These are phyloP conservation scores for Avena sativa DNA, from an alignment of 176 grass and related monocot genomes.

Conservation along the genomic window DNA sequence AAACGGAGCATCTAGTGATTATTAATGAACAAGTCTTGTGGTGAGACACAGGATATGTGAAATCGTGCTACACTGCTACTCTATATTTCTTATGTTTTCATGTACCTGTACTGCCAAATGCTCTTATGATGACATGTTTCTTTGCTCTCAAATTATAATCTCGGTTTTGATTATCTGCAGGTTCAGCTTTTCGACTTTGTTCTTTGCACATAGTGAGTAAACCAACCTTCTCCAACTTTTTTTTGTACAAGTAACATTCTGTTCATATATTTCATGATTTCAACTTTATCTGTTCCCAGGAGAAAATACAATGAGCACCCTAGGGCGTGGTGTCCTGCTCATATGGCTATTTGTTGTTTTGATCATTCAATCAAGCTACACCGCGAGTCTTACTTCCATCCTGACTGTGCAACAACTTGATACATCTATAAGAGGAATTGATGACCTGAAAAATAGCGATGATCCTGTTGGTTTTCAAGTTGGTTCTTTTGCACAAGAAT, in stretches of 20 bases:
- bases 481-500: conserved; percentile 86
- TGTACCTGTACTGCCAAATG: background rate
- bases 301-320: conserved; percentile 84
- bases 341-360: conserved; percentile 99
- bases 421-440: conserved; percentile 79
- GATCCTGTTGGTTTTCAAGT: conserved; percentile 88
- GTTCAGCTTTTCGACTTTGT: conserved; percentile 98
- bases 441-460: conserved; percentile 66
- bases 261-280: conserved; percentile 18
- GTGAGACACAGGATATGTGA: background rate
- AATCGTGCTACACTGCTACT: background rate
- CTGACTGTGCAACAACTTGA: conserved; percentile 92
- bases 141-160: conserved; percentile 39
- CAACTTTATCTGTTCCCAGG: conserved; percentile 49
- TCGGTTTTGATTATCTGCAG: conserved; percentile 52
- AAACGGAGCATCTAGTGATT: conserved; percentile 15
- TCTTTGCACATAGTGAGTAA: conserved; percentile 98
- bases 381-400: conserved; percentile 96
- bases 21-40: background rate
- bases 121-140: conserved; percentile 8
- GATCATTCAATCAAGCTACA: conserved; percentile 97
- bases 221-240: conserved; percentile 38
- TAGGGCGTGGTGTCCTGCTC: conserved; percentile 81
- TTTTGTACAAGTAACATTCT: conserved; percentile 14
- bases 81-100: conserved; percentile 6